Conservation (phyloP, 1,284 basidiomycete species). For the Cutaneotrichosporon cavernicola region DNA sequence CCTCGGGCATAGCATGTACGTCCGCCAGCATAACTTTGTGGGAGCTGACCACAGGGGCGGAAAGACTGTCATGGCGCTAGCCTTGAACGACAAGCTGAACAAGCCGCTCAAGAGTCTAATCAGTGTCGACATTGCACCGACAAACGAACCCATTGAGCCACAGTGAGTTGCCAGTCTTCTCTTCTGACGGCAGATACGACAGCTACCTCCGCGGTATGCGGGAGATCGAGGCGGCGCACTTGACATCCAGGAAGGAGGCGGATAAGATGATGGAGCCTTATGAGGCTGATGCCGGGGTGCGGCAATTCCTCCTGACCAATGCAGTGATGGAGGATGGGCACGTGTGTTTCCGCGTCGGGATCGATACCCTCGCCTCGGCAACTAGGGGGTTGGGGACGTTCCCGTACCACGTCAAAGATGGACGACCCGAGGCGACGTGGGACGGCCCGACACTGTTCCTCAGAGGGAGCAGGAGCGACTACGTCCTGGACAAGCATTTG, state of each 20-base stretch:
- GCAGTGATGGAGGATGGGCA: conserved; percentile 40
- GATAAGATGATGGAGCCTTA: conserved; percentile 55
- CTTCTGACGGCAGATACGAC: conserved; percentile 29
- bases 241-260: conserved; percentile 55
- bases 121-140: conserved; percentile 60
- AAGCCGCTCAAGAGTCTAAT: conserved; percentile 53
- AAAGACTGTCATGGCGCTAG: conserved; percentile 58
- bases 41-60: conserved; percentile 54
- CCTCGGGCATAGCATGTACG: conserved; percentile 60
- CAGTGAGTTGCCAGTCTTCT: conserved; percentile 46
- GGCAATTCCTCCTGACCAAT: conserved; percentile 61
- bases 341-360: conserved; percentile 57
- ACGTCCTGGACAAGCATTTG: conserved; percentile 57
- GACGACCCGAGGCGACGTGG: conserved; percentile 37
- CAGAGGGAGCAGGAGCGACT: conserved; percentile 57
- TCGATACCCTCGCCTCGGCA: conserved; percentile 53
- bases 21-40: not conserved
- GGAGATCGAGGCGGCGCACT: conserved; percentile 52
- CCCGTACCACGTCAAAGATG: conserved; percentile 46
- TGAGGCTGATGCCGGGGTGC: conserved; percentile 54
- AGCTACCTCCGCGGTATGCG: conserved; percentile 57
- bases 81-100: conserved; percentile 51
- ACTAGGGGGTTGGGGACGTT: conserved; percentile 58
- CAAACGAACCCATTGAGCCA: conserved; percentile 55
- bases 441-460: conserved; percentile 57